Conservation (phyloP, 768 basidiomycete genomes). For the Postia placenta region DNA sequence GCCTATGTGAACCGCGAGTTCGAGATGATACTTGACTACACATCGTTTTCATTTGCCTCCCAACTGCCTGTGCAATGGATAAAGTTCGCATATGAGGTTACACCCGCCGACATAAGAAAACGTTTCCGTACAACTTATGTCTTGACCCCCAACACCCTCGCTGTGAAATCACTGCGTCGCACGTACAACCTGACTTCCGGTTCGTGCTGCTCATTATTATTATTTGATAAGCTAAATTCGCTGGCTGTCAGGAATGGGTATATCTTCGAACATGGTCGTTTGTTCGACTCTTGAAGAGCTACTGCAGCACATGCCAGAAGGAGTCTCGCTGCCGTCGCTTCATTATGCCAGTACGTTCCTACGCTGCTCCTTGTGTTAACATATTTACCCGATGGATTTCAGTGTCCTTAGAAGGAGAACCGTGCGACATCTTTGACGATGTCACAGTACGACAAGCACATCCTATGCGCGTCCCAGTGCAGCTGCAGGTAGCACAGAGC, state of each 20-base stretch:
- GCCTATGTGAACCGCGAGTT: constrained; percentile 44
- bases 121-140: constrained; percentile 61
- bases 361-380: background rate
- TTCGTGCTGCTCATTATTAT: constrained; percentile 20
- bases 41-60: constrained; percentile 65
- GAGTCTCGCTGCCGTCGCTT: constrained; percentile 38
- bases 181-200: constrained; percentile 65
- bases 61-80: constrained; percentile 81
- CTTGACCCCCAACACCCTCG: constrained; percentile 65
- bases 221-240: no score
- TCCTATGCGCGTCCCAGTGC: constrained; percentile 67
- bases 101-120: constrained; percentile 61
- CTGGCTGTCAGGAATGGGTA: no score
- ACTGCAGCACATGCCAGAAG: constrained; percentile 38
- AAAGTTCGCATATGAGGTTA: constrained; percentile 69
- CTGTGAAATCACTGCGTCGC: constrained; percentile 69
- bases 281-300: constrained; percentile 60
- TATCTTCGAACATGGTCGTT: no score
- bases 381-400: background rate
- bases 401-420: constrained; percentile 64
- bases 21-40: constrained; percentile 79
- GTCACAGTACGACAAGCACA: constrained; percentile 63
- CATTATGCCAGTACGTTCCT: constrained; percentile 48
- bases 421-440: constrained; percentile 44
- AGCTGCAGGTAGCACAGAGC: constrained; percentile 57